Conservation (phyloP, 176 grass and related monocot species). For the Zizania latifolia region DNA sequence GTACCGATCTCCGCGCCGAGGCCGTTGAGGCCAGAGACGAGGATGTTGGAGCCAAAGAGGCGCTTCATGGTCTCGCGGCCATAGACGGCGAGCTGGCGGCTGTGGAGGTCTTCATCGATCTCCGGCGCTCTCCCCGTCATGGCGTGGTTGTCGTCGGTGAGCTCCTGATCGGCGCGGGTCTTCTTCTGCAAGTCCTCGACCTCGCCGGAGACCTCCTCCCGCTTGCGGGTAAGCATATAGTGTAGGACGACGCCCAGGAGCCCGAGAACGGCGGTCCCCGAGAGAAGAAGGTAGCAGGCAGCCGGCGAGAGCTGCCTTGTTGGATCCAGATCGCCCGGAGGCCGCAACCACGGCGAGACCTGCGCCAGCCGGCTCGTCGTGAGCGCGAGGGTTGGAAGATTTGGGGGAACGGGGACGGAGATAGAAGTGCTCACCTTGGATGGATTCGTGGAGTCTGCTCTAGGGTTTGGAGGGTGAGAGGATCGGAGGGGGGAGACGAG, state of each 20-base stretch:
- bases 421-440: no score
- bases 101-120: constrained; percentile 93
- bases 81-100: constrained; percentile 81
- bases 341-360: neutral
- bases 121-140: constrained; percentile 40
- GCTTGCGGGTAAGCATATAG: constrained; percentile 72
- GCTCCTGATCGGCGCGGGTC: constrained; percentile 25
- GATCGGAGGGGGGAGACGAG: no score
- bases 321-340: constrained; percentile 32
- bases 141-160: neutral
- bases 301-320: constrained; percentile 31
- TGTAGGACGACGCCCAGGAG: constrained; percentile 42
- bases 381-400: constrained; percentile 7
- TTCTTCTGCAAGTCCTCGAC: constrained; percentile 55
- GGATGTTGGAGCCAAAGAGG: constrained; percentile 80
- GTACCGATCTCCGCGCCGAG: constrained; percentile 76
- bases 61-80: constrained; percentile 88
- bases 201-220: constrained; percentile 47
- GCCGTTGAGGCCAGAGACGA: constrained; percentile 76
- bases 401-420: no score
- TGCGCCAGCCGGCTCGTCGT: neutral
- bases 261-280: constrained; percentile 38
- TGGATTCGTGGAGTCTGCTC: no score
- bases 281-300: constrained; percentile 31
- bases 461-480: no score